Evolutionary conservation across 108 stramenopile genomes (phyloP), one percentile per base, ranked within the genome.

Genomic region (Aurantiochytrium sp.): DNA sequence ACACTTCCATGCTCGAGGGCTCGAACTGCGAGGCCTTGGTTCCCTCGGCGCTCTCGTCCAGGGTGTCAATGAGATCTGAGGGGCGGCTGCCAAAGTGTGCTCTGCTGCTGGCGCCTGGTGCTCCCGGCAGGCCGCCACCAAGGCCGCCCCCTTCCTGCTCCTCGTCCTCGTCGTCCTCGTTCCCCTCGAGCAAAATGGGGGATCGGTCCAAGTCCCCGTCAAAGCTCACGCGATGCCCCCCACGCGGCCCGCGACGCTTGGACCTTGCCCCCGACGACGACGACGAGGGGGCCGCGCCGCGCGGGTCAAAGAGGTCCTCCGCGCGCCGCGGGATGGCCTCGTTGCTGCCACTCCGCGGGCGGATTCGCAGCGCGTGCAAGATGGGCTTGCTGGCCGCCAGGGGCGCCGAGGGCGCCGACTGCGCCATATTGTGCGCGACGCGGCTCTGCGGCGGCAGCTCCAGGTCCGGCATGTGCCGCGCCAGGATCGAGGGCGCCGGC

Each of bases 151-250:
- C 73, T 2, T 15, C 73, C 45, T 81, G 19, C 0, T 81, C 73
- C 17, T 81, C 73, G 39, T 81, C 73, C 73, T 81, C 73, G 0
- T 81, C 73, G 21, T 81, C 73, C 73, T 81, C 73, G 45, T 48
- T 24, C 21, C 45, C 73, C 39, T 81, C 73, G 42, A 81, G 45
- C 36, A 81, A 42, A 24, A 81, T 48, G 42, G 42, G 73, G 19
- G 42, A 68, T 32, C 68, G 36, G n/a, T 24, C 73, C 12, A 81
- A 10, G 19, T 81, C 73, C 39, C 73, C 73, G 2, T 81, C 45
- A 65, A 65, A 65, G 34, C 59, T 65, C 59, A 65, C 59, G 34
- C 73, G 39, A 6, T 37, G 21, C 19, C 73, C 19, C 45, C 6
- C 21, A 24, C 73, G 42, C 12, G 73, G 59, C 15, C 10, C 59